A percentile compares a stretch with the other conserved stretches of the same genome.
phyloP scores from a whole-genome alignment of 2,329 filamentous ascomycete genomes.

The Fusarium liriodendri region DNA sequence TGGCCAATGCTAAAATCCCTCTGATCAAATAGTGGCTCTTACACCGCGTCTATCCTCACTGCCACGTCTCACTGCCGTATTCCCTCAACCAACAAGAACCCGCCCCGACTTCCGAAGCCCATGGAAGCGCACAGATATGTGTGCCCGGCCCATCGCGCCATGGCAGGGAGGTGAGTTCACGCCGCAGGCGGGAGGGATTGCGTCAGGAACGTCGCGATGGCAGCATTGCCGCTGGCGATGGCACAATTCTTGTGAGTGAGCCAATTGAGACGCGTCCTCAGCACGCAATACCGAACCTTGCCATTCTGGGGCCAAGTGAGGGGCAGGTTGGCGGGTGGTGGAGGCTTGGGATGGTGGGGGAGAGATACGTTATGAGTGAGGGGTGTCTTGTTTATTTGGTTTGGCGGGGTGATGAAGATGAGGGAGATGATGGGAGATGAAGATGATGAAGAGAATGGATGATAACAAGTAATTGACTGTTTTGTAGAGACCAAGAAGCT shows the following conservation, averaged over 20 bases:
- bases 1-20: neutral
- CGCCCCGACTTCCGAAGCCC: constrained; percentile 32
- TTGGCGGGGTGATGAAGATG: constrained; percentile 22
- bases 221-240: constrained; percentile 40
- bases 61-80: neutral
- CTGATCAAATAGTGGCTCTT: neutral
- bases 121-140: constrained; percentile 10
- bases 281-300: constrained; percentile 44
- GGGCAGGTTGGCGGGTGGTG: constrained; percentile 22
- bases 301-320: constrained; percentile 41
- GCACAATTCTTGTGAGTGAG: constrained; percentile 32
- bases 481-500: neutral
- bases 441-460: neutral
- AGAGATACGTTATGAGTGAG: constrained; percentile 9
- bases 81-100: constrained; percentile 2
- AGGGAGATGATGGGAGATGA: neutral
- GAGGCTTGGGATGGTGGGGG: constrained; percentile 24
- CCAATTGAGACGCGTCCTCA: constrained; percentile 35
- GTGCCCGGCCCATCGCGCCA: constrained; percentile 29
- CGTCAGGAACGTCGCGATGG: constrained; percentile 43
- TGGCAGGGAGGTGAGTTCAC: constrained; percentile 4
- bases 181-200: constrained; percentile 26
- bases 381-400: constrained; percentile 15
- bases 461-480: neutral
- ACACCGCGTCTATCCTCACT: neutral